Evolutionary conservation across 768 basidiomycete genomes (phyloP).

Genomic region (Sporobolomyces phaffii): DNA sequence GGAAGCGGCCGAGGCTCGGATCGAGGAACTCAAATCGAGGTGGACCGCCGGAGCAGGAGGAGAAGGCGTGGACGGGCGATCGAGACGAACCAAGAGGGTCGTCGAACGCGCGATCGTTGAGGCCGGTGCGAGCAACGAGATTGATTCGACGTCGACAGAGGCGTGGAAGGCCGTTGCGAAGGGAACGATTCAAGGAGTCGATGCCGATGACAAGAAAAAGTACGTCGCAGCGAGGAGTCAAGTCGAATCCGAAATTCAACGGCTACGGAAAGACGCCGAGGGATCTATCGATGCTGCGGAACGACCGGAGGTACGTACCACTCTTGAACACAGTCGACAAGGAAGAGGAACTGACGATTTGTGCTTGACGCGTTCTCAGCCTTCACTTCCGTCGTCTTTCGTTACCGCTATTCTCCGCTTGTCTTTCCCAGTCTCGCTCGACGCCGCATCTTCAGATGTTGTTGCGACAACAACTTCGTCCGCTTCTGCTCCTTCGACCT

Average conservation of each 20-base stretch:
- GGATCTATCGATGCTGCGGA: constrained; percentile 18
- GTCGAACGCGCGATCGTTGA: constrained; percentile 28
- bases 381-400: constrained; percentile 33
- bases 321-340: no score
- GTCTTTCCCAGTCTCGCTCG: constrained; percentile 28
- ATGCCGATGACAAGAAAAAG: constrained; percentile 24
- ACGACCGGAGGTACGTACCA: constrained; percentile 26
- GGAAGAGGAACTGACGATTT: no score
- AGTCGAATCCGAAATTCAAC: constrained; percentile 26
- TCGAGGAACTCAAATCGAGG: constrained; percentile 11
- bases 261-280: constrained; percentile 16
- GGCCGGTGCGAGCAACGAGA: background rate
- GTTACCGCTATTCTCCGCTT: constrained; percentile 35
- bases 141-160: constrained; percentile 11
- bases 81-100: constrained; percentile 17
- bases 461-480: background rate
- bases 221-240: constrained; percentile 33
- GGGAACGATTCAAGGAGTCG: constrained; percentile 28
- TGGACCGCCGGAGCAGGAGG: constrained; percentile 1
- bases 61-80: background rate
- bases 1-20: constrained; percentile 12
- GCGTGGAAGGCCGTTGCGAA: constrained; percentile 24
- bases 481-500: background rate
- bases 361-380: no score
- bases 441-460: constrained; percentile 10